phyloP scores from a whole-genome alignment of 2,329 filamentous ascomycete species.

The Alternaria panax region DNA sequence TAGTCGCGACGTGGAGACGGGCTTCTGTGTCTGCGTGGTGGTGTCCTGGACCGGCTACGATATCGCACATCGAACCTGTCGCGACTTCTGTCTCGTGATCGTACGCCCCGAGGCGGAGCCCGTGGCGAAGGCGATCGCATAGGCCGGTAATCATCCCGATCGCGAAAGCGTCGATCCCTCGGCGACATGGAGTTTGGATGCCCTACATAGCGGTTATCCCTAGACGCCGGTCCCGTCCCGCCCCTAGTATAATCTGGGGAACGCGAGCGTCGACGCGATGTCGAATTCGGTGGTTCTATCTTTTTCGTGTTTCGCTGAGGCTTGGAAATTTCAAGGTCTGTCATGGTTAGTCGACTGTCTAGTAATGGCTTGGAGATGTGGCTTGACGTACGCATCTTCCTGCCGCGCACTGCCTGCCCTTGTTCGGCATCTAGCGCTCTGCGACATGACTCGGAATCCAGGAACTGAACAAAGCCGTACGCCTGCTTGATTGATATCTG shows the following conservation, averaged over 20 bases:
- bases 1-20: conserved; percentile 70
- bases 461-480: conserved; percentile 95
- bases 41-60: conserved; percentile 71
- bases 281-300: conserved; percentile 47
- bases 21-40: conserved; percentile 70
- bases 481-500: conserved; percentile 97
- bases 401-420: conserved; percentile 81
- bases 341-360: conserved; percentile 37
- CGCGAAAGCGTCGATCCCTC: conserved; percentile 64
- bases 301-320: conserved; percentile 80
- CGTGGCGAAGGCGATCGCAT: conserved; percentile 57
- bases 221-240: conserved; percentile 55
- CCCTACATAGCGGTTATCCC: conserved; percentile 53
- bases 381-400: conserved; percentile 81
- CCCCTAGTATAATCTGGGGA: conserved; percentile 68
- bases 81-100: conserved; percentile 48
- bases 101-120: conserved; percentile 45
- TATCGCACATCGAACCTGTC: conserved; percentile 61
- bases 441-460: conserved; percentile 76
- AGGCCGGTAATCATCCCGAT: conserved; percentile 65
- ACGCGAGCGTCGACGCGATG: conserved; percentile 62
- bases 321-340: conserved; percentile 90
- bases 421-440: conserved; percentile 80
- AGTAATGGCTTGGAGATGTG: not conserved
- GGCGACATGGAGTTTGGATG: conserved; percentile 47